These are phyloP conservation scores for Poa annua DNA, from an alignment of 176 grass and related monocot species.

Conservation along the genomic window DNA sequence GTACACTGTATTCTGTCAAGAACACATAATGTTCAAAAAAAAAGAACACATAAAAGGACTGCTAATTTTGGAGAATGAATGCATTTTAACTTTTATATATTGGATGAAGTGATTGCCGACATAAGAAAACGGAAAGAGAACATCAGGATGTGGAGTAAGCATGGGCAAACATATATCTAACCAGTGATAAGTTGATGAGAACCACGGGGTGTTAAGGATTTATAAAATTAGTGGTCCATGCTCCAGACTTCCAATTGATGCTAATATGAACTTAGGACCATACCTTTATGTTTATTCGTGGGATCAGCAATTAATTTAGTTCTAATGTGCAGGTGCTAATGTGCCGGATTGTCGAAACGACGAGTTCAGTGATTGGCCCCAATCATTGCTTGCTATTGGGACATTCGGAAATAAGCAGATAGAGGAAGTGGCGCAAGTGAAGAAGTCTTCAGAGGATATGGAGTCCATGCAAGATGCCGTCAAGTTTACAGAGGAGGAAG, in stretches of 20 bases:
- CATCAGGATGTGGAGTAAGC: constrained; percentile 40
- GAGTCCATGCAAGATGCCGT: constrained; percentile 36
- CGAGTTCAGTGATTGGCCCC: constrained; percentile 73
- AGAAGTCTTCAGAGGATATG: constrained; percentile 37
- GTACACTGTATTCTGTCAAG: neutral
- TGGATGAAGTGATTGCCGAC: constrained; percentile 16
- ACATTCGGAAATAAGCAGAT: constrained; percentile 71
- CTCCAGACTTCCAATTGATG: neutral
- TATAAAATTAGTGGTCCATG: constrained; percentile 59
- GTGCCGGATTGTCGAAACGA: constrained; percentile 50
- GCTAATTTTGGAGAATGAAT: neutral
- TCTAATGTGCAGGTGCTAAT: constrained; percentile 47
- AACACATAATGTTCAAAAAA: no score
- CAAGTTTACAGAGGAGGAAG: constrained; percentile 67
- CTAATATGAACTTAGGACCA: constrained; percentile 41
- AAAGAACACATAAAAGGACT: constrained; percentile 22
- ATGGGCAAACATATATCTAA: constrained; percentile 38
- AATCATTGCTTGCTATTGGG: constrained; percentile 73
- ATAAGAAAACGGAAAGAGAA: constrained; percentile 23
- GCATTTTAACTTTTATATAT: constrained; percentile 4
- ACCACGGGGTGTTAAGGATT: constrained; percentile 1
- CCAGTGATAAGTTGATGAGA: constrained; percentile 28
- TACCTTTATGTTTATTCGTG: constrained; percentile 23
- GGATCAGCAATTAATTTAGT: constrained; percentile 37
- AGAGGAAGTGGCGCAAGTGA: constrained; percentile 36